phyloP scores from a whole-genome alignment of 2,329 filamentous ascomycete species.

The Calonectria crousiana region DNA sequence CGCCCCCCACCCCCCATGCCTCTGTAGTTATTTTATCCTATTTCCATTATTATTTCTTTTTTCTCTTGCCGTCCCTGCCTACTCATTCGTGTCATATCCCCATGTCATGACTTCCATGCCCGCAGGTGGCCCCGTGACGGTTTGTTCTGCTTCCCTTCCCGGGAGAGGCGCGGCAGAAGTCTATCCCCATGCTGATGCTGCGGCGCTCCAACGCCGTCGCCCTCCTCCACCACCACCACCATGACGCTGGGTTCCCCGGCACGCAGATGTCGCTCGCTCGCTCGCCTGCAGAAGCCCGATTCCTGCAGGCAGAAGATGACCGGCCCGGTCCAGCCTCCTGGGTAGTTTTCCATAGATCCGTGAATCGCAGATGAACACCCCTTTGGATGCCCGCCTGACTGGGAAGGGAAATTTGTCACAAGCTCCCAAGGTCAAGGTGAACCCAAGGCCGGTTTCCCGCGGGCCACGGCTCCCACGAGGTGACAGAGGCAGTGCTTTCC shows the following conservation, averaged over 20 bases:
- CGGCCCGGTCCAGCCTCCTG: constrained; percentile 38
- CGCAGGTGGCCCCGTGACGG: constrained; percentile 22
- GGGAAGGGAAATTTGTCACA: constrained; percentile 10
- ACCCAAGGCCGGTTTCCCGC: not conserved
- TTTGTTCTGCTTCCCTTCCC: constrained; percentile 40
- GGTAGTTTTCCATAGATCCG: constrained; percentile 35
- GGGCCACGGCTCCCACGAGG: not conserved
- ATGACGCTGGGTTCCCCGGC: constrained; percentile 31
- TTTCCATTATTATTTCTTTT: constrained; percentile 5
- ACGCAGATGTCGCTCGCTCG: constrained; percentile 22
- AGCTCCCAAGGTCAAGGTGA: not conserved
- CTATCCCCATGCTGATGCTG: constrained; percentile 20
- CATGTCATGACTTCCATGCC: constrained; percentile 15
- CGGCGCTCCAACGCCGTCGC: constrained; percentile 14
- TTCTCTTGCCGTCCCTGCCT: not conserved
- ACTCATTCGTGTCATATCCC: constrained; percentile 12
- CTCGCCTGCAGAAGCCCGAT: constrained; percentile 26
- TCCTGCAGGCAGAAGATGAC: constrained; percentile 31
- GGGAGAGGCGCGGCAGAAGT: constrained; percentile 42
- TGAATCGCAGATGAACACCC: constrained; percentile 36
- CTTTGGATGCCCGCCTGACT: constrained; percentile 12
- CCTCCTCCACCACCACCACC: constrained; percentile 18
- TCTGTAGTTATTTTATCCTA: constrained; percentile 1
- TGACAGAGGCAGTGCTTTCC: not conserved
- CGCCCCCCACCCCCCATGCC: constrained; percentile 22